Evolutionary conservation across 805 yeast genomes (phyloP).

Genomic region (Metschnikowia reukaufii): DNA sequence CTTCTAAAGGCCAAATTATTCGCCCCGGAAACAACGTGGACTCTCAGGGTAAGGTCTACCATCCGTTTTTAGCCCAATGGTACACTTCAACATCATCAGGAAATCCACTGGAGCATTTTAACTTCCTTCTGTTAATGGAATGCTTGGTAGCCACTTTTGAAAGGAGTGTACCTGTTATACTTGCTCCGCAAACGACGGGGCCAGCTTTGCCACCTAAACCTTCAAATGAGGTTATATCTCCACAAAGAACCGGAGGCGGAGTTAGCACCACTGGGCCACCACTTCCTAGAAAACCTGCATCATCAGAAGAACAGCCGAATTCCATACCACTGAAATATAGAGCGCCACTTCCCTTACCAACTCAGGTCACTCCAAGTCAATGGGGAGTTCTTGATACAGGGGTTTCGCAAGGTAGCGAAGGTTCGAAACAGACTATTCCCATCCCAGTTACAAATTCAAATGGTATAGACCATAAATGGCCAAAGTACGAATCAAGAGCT

Average conservation of each 20-base stretch:
- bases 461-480: conserved; percentile 5
- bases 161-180: conserved; percentile 28
- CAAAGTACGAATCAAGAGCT: neutral
- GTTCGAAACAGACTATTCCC: neutral
- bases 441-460: conserved; percentile 2
- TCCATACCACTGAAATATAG: conserved; percentile 12
- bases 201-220: conserved; percentile 29
- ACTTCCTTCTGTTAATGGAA: conserved; percentile 32
- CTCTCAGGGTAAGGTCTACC: conserved; percentile 67
- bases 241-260: conserved; percentile 18
- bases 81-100: conserved; percentile 15
- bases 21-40: conserved; percentile 68
- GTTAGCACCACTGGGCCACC: conserved; percentile 26
- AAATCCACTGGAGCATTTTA: conserved; percentile 18
- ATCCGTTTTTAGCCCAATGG: conserved; percentile 70
- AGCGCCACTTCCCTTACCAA: conserved; percentile 14
- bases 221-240: conserved; percentile 31
- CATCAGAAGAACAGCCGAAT: conserved; percentile 17
- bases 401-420: neutral
- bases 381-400: neutral
- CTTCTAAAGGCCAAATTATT: conserved; percentile 47
- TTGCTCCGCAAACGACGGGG: conserved; percentile 34
- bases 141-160: conserved; percentile 36
- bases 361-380: conserved; percentile 3
- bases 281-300: conserved; percentile 28